Evolutionary conservation across 1,284 basidiomycete genomes (phyloP), one percentile per base, ranked within the genome.

Genomic region (Moesziomyces parantarcticus): DNA sequence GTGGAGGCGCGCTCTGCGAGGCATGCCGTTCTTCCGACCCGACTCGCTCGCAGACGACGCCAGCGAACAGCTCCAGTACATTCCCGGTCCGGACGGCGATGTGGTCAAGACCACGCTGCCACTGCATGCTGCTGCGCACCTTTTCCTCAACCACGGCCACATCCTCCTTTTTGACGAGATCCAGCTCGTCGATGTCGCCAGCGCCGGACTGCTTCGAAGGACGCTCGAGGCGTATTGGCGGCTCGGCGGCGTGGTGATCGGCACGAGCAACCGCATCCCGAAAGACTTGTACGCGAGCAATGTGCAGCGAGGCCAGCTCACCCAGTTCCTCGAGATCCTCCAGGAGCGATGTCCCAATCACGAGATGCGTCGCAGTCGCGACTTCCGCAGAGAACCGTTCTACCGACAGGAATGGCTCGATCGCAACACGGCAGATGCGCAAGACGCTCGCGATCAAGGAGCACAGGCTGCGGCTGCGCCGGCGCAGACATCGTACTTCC

Each of bases 171-270:
- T 91, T 78, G 90, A 91, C 79, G 90, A 92, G 83, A 85, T 91
- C 2, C 90, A 91, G 78, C 85, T 91, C 3, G 86, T 90, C n/a
- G 90, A 91, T 77, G 88, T 91, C 1, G 89, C 89, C 1, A 89
- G 88, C 55, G 89, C 89, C 1, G 82, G 83, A 0, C 85, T 92
- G 14, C 86, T 91, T 3, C 87, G 89, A n/a, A 88, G 91, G 60
- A 90, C 91, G 2, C 82, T 92, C 7, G 88, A 89, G 23, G 91
- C 89, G 88, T 92, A 89, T 78, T 91, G 90, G 90, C 86, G 90
- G 3, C 86, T 92, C 74, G 91, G 90, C 18, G 90, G 90, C 1
- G 88, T 92, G 18, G 86, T 92, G 34, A 86, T 88, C 4, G 86
- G 86, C 1, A 87, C 86, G 50, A 86, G 85, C 42, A 90, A 90